Percentiles rank a stretch among this genome's conserved stretches.
Evolutionary conservation across 1,284 basidiomycete species (phyloP).

Genomic region (Sphagnurus paluster): DNA sequence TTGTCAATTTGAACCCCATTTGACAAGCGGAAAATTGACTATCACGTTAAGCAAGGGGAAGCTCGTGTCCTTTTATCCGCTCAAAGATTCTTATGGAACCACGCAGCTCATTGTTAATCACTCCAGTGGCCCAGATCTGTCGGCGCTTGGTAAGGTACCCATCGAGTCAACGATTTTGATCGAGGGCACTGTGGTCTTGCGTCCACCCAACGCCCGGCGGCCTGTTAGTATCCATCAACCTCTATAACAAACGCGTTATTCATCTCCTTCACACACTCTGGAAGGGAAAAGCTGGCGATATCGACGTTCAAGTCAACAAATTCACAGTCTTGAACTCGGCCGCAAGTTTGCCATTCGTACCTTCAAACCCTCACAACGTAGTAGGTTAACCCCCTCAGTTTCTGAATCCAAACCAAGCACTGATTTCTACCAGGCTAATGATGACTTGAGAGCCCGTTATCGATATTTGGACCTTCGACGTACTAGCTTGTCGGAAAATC

Average conservation of each 20-base stretch:
- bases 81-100: slow-evolving; percentile 76
- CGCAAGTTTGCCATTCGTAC: slow-evolving; percentile 74
- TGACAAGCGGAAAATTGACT: slow-evolving; percentile 30
- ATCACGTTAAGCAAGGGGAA: slow-evolving; percentile 61
- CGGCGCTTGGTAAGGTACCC: slow-evolving; percentile 60
- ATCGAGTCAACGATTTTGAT: slow-evolving; percentile 78
- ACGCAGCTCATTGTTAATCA: slow-evolving; percentile 76
- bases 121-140: slow-evolving; percentile 33
- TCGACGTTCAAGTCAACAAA: slow-evolving; percentile 78
- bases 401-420: slow-evolving; percentile 1
- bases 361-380: slow-evolving; percentile 72
- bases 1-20: slow-evolving; percentile 34
- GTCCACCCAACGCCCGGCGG: slow-evolving; percentile 64
- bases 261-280: slow-evolving; percentile 19
- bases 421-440: slow-evolving; percentile 62
- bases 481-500: slow-evolving; percentile 69
- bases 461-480: slow-evolving; percentile 90
- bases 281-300: slow-evolving; percentile 67
- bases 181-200: slow-evolving; percentile 63
- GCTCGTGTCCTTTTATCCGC: slow-evolving; percentile 75
- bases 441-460: slow-evolving; percentile 82
- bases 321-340: slow-evolving; percentile 83
- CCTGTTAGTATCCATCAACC: slow-evolving; percentile 40
- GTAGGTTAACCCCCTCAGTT: slow-evolving; percentile 40
- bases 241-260: slow-evolving; percentile 17